These are phyloP conservation scores for Cenchrus fungigraminus DNA, from an alignment of 176 grass and related monocot species.

Conservation along the genomic window DNA sequence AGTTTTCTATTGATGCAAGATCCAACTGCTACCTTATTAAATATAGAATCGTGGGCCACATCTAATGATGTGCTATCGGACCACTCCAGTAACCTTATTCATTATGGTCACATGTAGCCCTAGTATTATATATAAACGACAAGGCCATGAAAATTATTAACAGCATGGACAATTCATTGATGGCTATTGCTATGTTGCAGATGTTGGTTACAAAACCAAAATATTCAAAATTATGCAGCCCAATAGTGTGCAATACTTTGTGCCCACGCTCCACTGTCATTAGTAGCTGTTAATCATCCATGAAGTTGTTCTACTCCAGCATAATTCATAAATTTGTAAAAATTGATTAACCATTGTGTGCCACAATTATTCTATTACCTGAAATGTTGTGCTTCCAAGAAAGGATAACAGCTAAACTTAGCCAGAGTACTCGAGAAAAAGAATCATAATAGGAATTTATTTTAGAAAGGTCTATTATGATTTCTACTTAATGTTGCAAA, in stretches of 20 bases:
- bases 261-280: background rate
- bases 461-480: background rate
- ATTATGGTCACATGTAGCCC: background rate
- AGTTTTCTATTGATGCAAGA: conserved; percentile 22
- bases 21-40: conserved; percentile 20
- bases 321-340: background rate
- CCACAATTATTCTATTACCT: background rate
- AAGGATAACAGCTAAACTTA: background rate
- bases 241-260: conserved; percentile 13
- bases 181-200: background rate
- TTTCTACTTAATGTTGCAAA: conserved; percentile 12
- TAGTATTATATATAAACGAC: conserved; percentile 17
- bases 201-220: conserved; percentile 17
- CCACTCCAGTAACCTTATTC: conserved; percentile 16
- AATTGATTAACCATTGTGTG: background rate
- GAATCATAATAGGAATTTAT: background rate
- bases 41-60: conserved; percentile 17
- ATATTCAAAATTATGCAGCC: background rate
- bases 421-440: background rate
- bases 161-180: background rate
- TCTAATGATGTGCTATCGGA: conserved; percentile 34
- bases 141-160: conserved; percentile 30
- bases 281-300: background rate
- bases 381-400: background rate
- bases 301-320: background rate